Evolutionary conservation across 1,284 basidiomycete species (phyloP), one percentile per base, ranked within the genome.

Genomic region (Trametes versicolor): DNA sequence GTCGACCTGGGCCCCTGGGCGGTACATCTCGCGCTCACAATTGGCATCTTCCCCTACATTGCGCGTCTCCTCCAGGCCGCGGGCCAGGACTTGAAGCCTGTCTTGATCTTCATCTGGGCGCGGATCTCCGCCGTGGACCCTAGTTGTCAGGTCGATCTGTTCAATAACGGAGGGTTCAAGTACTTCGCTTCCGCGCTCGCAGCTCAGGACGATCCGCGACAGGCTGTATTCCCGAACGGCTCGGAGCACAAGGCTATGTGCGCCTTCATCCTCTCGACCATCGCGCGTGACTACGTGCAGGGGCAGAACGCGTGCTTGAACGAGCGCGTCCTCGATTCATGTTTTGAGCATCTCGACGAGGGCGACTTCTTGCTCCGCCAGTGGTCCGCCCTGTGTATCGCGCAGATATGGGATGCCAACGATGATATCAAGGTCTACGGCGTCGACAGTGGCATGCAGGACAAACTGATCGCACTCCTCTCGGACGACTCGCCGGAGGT

Each of bases 31-130:
- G 96, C 98, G 8, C 85, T 99, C 41, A 95, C 95, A n/a, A 98
- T 99, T 73, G 97, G 97, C 23, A 99, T 99, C 74, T 99, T 99
- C 81, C 98, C 98, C 2, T 99, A 99, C 76, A 98, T 99, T 51
- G 95, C 96, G 67, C 97, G 98, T 74, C 87, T 99, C 6, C 85
- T 99, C 2, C 97, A 98, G 78, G 96, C 96, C 0, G 96, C 97
- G 0, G 95, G 96, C 0, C 91, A 93, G 68, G 97, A 99, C 74
- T 87, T 99, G 34, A 93, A 96, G 57, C 97, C 98, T 0, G 97
- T 99, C n/a, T 85, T 99, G 36, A 98, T 99, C 71, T 99, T 99
- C 81, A 99, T 99, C 67, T 99, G 98, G 98, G 95, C 97, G 1
- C 88, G 97, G 19, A 98, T 99, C 66, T 87, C 99, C 25, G 97